phyloP scores from a whole-genome alignment of 106 monocot species.

The Amphibolis antarctica region DNA sequence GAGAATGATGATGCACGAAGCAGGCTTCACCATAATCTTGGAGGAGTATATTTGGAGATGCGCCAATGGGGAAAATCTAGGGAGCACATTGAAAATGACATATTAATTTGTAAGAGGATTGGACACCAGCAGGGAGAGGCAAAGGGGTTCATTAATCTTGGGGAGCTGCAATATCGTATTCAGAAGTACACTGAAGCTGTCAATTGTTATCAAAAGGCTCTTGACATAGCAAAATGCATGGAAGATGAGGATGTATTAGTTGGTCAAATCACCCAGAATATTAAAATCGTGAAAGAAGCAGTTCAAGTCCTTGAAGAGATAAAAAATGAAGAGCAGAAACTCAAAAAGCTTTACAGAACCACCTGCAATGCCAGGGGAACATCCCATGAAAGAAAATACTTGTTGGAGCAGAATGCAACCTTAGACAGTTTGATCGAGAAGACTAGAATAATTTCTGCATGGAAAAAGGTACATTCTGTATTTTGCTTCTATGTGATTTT shows the following conservation, averaged over 20 bases:
- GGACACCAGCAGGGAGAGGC: slow-evolving; percentile 73
- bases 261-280: slow-evolving; percentile 62
- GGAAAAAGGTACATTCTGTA: slow-evolving; percentile 52
- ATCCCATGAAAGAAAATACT: slow-evolving; percentile 55
- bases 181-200: slow-evolving; percentile 80
- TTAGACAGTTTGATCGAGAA: slow-evolving; percentile 72
- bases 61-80: slow-evolving; percentile 69
- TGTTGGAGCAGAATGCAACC: slow-evolving; percentile 47
- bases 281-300: slow-evolving; percentile 61
- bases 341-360: slow-evolving; percentile 53
- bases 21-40: slow-evolving; percentile 92
- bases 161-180: slow-evolving; percentile 57
- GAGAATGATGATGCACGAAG: slow-evolving; percentile 71
- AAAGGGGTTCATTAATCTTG: slow-evolving; percentile 88
- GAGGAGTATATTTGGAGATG: slow-evolving; percentile 61
- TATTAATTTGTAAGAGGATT: slow-evolving; percentile 76
- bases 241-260: slow-evolving; percentile 82
- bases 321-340: slow-evolving; percentile 64
- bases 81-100: slow-evolving; percentile 73
- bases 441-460: slow-evolving; percentile 49
- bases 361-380: slow-evolving; percentile 47
- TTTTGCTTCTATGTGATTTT: neutral
- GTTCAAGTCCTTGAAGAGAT: slow-evolving; percentile 44
- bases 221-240: slow-evolving; percentile 47
- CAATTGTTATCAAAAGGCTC: slow-evolving; percentile 75